Evolutionary conservation across 1,139 yeast species (phyloP), one percentile per base, ranked within the genome.

Genomic region (Sugiyamaella sp.): DNA sequence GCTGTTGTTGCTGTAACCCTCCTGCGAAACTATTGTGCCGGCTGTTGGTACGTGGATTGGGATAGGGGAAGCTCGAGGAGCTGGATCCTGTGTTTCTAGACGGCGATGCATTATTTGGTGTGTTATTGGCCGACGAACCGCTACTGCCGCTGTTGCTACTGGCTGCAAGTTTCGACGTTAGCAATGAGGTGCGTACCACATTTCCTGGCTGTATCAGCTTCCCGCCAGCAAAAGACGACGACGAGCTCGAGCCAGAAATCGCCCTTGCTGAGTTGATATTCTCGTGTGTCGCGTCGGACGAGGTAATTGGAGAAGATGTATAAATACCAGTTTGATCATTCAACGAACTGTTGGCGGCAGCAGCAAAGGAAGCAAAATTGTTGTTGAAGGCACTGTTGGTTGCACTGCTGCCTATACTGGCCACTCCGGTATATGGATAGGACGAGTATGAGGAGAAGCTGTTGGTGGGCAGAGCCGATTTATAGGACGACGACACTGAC

Each of bases 401-500:
- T 21, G 10, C 22, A 27, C 44, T 29, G 2, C 19, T 25, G 9
- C 37, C 35, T 3, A 27, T 39, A 19, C 43, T 39, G 9, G 27
- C 38, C 4, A 6, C 24, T 29, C 25, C 44, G 19, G 24, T 46
- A 24, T 46, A 51, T 2, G 52, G 51, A 45, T 52, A 53, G 8
- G 53, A 46, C 8, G 57, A 44, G 22, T 48, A 50, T 29, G 57
- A 52, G 8, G 56, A 50, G 25, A 45, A 46, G 43, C 57, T 49
- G 19, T 52, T 53, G 9, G 53, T 53, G 4, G 59, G 61, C 17
- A 44, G 55, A 12, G 63, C 61, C 25, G 60, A 59, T 41, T 65
- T 64, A 56, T 67, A 67, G n/a, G 66, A 61, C 2, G 68, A 61
- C n/a, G 67, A 61, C 2, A 66, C 67, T 2, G 68, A 63, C 14